Evolutionary conservation across 441 rosid genomes (phyloP), one percentile per base, ranked within the genome.

Genomic region (Breynia disticha): DNA sequence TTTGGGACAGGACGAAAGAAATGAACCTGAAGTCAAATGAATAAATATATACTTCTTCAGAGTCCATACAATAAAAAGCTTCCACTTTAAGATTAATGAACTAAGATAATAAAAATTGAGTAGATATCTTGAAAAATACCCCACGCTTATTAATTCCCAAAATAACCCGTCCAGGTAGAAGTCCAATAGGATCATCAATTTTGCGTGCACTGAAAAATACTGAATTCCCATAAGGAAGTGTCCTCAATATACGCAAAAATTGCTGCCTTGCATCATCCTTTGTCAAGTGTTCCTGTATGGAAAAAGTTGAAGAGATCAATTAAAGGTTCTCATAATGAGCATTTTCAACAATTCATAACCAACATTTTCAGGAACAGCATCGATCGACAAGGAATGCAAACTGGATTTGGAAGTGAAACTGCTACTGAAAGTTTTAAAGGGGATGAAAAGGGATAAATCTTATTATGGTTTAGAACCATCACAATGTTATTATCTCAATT

Each of bases 211-310:
- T 70, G 48, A 89, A 93, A 79, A 93, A 93, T 24, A 93, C 87
- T 8, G 99, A 89, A 67, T 81, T 89, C 46, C 99, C 97, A 61
- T 93, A 93, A 47, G 97, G 96, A 62, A 94, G 79, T 48, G 80
- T 73, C 67, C 90, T 76, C 68, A 94, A 60, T 69, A 85, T 82
- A 62, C 90, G 82, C 57, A 89, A 73, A 74, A 94, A 94, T 62
- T 94, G 99, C 41, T 87, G 97, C 55, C 97, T 86, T n/a, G 95
- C 96, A 64, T 89, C 99, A 78, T 89, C 96, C 67, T 89, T 89
- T 18, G 94, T 75, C 61, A 89, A 46, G 65, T 85, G 79, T 76
- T 89, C 97, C 99, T 89, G 56, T 60, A 71, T 44, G 47, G 32
- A 46, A 66, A 66, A 54, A 67, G 19, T 39, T 44, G 43, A 46